Base-by-base conservation (phyloP, 495 filamentous ascomycete species). In the Aspergillus ostianus region DNA sequence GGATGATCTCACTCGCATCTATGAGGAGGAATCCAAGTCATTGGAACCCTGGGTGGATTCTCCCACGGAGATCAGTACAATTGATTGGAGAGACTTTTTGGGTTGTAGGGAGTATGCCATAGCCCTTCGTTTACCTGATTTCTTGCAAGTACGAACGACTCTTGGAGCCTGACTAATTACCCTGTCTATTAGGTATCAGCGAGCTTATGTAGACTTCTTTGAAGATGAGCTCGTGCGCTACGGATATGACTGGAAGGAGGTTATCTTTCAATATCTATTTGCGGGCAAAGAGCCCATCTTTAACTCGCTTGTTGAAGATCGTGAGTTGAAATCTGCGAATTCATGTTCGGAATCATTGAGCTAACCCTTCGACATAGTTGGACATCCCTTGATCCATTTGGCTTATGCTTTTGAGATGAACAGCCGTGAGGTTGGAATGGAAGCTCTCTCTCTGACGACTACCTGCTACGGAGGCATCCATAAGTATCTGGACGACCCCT, bases 161-260 rank as follows among this genome's bases (percentile, higher is more conserved):
- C 36, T 41, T 15, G 36, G 12, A 15, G 2, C 4, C 15, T 18
- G 30, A 18, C 59, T 70, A 51, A 67, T 12, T 1, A 9, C 10
- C 2, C 5, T 3, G 6, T 20, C n/a, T 26, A 23, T 17, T 47
- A 88, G 85, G 56, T 96, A 96, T 69, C 90, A 99, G 68, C 81
- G 95, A 29, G 92, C 93, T 4, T 97, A 86, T 67, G 76, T 97
- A 19, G 90, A 97, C 69, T 95, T 92, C 65, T 97, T 94, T 66
- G 93, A 97, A 68, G 93, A 97, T 70, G 82, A 89, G 59, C 73
- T 97, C 47, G 91, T 88, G 6, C 81, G 82, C 29, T 79, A 86
- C 55, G 80, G 82, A 44, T 97, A 96, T 73, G 84, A 94, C 70
- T 97, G 93, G 93, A 91, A 88, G 67, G 72, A 77, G 44, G 83